These are phyloP conservation scores for Eragrostis nindensis DNA, from an alignment of 176 grass and related monocot species.

Conservation along the genomic window DNA sequence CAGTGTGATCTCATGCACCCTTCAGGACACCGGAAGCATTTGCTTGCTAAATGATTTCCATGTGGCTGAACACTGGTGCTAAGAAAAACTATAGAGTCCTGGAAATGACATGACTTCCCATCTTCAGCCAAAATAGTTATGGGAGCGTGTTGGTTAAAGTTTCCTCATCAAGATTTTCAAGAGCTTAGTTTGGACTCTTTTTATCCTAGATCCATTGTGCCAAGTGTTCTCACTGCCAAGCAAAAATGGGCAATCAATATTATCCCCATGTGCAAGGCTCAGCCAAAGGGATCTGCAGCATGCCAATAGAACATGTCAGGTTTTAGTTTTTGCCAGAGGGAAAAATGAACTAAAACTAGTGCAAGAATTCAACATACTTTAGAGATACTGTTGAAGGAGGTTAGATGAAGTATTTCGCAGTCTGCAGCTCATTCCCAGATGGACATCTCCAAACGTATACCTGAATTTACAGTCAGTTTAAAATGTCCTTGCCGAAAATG, in stretches of 20 bases:
- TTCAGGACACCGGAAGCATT: not conserved
- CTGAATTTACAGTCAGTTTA: slow-evolving; percentile 45
- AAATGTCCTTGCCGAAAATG: slow-evolving; percentile 4
- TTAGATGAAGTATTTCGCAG: slow-evolving; percentile 69
- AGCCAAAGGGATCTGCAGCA: not conserved
- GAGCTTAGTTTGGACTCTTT: not conserved
- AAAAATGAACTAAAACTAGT: not conserved
- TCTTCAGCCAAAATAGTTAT: slow-evolving; percentile 11
- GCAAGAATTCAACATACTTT: slow-evolving; percentile 42
- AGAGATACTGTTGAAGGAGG: slow-evolving; percentile 77
- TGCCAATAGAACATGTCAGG: slow-evolving; percentile 12
- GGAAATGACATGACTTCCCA: not conserved
- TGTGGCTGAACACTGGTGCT: not conserved
- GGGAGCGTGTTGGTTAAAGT: not conserved
- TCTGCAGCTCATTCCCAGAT: slow-evolving; percentile 92
- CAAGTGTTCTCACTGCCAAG: slow-evolving; percentile 11
- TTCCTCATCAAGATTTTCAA: not conserved
- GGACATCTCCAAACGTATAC: slow-evolving; percentile 92
- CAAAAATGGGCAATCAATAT: slow-evolving; percentile 13
- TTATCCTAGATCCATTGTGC: not conserved
- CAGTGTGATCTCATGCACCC: too few species aligned
- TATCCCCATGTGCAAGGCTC: not conserved
- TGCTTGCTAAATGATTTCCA: slow-evolving; percentile 18
- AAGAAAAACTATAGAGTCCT: slow-evolving; percentile 37
- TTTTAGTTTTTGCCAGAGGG: not conserved